These are phyloP conservation scores for Jackrogersella multiformis DNA, from an alignment of 495 filamentous ascomycete genomes.

Conservation along the genomic window DNA sequence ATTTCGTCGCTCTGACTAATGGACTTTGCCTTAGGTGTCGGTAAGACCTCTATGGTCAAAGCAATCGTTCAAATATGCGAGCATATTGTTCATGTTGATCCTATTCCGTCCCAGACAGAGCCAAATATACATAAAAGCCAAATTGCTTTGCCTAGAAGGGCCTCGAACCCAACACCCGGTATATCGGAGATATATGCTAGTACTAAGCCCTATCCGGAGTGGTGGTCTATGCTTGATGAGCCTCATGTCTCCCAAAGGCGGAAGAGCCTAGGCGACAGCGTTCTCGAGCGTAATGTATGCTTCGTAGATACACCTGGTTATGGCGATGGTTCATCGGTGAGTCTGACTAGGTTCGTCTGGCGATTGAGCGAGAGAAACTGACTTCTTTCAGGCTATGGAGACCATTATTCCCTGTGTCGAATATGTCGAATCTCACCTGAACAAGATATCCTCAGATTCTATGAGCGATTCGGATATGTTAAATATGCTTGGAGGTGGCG, in stretches of 20 bases:
- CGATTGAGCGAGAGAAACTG: conserved; percentile 5
- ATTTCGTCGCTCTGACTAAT: conserved; percentile 15
- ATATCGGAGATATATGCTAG: conserved; percentile 91
- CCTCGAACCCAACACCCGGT: conserved; percentile 50
- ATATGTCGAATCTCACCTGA: conserved; percentile 80
- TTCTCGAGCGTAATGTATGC: conserved; percentile 92
- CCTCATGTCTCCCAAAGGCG: conserved; percentile 72
- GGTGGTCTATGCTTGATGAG: conserved; percentile 93
- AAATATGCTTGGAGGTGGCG: conserved; percentile 81
- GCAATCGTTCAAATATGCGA: conserved; percentile 94
- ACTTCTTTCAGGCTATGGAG: conserved; percentile 60
- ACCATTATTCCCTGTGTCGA: conserved; percentile 70
- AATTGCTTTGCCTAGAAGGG: conserved; percentile 38
- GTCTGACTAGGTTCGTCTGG: conserved; percentile 31
- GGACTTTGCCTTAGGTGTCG: conserved; percentile 51
- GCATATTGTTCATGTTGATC: conserved; percentile 96
- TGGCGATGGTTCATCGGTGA: conserved; percentile 66
- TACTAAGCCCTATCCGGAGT: conserved; percentile 88
- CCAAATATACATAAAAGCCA: conserved; percentile 17
- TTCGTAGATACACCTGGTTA: conserved; percentile 94
- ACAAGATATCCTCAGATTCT: conserved; percentile 67
- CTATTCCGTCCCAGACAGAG: conserved; percentile 61
- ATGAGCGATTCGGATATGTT: conserved; percentile 78
- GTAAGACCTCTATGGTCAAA: conserved; percentile 92
- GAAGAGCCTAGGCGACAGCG: conserved; percentile 81